phyloP scores from a whole-genome alignment of 345 rosid species.

The Laguncularia racemosa region DNA sequence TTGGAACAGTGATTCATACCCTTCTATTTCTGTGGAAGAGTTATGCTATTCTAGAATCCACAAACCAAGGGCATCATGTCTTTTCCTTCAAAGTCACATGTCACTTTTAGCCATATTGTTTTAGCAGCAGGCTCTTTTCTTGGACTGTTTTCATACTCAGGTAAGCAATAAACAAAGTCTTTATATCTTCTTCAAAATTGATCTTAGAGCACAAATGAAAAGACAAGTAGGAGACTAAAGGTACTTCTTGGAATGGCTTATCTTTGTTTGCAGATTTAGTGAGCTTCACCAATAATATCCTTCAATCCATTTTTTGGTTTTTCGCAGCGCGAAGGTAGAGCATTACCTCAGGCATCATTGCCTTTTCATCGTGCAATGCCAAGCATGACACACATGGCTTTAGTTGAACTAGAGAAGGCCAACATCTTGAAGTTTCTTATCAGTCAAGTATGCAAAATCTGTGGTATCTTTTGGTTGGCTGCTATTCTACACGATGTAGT shows the following conservation, averaged over 20 bases:
- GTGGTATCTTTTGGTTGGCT: too few species aligned
- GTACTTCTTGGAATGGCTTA: too few species aligned
- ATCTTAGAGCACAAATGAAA: too few species aligned
- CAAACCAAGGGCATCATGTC: too few species aligned
- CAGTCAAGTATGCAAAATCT: slow-evolving; percentile 55
- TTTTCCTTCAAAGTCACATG: too few species aligned
- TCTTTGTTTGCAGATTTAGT: too few species aligned
- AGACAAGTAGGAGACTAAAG: too few species aligned
- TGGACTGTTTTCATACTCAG: background rate
- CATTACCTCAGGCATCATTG: slow-evolving; percentile 83
- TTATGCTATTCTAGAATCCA: too few species aligned
- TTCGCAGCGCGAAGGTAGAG: slow-evolving; percentile 75
- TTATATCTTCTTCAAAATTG: background rate
- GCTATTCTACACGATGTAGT: too few species aligned
- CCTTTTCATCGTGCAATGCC: slow-evolving; percentile 99
- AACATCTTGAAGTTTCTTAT: slow-evolving; percentile 79
- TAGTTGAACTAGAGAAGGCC: slow-evolving; percentile 86
- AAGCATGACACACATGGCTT: slow-evolving; percentile 92
- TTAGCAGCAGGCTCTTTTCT: background rate
- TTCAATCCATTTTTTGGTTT: slow-evolving; percentile 12
- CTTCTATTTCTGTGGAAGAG: too few species aligned
- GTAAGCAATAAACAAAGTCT: slow-evolving; percentile 3
- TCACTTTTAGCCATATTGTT: background rate
- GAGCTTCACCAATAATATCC: background rate
- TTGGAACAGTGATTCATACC: too few species aligned